Conservation (phyloP, 805 yeast genomes). For the Metschnikowia peoriensis region DNA sequence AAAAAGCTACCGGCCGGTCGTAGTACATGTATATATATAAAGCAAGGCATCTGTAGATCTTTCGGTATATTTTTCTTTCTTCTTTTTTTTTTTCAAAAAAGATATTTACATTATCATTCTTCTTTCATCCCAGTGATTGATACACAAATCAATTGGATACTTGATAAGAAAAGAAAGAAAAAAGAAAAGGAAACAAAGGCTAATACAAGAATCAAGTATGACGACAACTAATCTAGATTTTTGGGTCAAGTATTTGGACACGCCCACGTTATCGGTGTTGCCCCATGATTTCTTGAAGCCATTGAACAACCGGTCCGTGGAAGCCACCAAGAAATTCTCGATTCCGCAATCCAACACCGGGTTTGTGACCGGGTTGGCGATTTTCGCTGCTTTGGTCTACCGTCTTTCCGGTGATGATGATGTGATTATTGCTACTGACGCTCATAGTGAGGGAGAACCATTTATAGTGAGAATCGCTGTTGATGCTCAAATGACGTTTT, state of each 20-base stretch:
- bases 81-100: neutral
- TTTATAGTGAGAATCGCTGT: conserved; percentile 64
- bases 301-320: conserved; percentile 61
- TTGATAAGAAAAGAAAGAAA: neutral
- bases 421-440: conserved; percentile 76
- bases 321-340: conserved; percentile 48
- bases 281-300: conserved; percentile 89
- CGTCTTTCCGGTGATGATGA: conserved; percentile 94
- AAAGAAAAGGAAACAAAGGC: neutral
- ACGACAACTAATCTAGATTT: conserved; percentile 20
- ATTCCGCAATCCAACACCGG: conserved; percentile 12
- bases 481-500: conserved; percentile 53
- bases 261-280: conserved; percentile 80
- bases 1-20: neutral
- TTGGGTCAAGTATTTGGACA: conserved; percentile 68
- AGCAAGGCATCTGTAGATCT: neutral
- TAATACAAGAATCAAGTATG: neutral
- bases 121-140: too few relatives aligned
- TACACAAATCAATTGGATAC: neutral
- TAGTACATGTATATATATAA: neutral
- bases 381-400: conserved; percentile 66
- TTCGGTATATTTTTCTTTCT: too few relatives aligned
- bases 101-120: too few relatives aligned
- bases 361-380: conserved; percentile 59
- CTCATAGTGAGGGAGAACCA: conserved; percentile 35